These are phyloP conservation scores for Pyricularia grisea DNA, from an alignment of 2,329 filamentous ascomycete species.

Conservation along the genomic window DNA sequence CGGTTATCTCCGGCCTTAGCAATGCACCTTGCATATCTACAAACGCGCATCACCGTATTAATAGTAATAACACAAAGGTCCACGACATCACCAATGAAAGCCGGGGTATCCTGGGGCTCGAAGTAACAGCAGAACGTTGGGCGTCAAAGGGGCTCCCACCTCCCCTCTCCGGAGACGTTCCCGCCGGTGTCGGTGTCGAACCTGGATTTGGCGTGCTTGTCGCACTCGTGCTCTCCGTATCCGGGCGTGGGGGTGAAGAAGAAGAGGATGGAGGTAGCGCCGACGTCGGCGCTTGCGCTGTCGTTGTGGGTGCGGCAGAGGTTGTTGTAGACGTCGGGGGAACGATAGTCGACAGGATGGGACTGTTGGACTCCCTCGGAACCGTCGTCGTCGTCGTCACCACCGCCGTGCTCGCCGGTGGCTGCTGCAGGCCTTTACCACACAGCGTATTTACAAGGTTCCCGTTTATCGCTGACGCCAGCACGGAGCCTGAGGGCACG, in stretches of 20 bases:
- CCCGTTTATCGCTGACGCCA: slow-evolving; percentile 26
- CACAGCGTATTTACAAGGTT: slow-evolving; percentile 28
- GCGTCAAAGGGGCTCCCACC: slow-evolving; percentile 11
- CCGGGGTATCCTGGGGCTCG: not conserved
- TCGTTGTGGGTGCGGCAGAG: not conserved
- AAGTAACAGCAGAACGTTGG: not conserved
- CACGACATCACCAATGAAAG: not conserved
- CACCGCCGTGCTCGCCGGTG: slow-evolving; percentile 1
- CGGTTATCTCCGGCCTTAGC: not conserved
- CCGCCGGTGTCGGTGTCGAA: not conserved
- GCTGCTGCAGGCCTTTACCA: slow-evolving; percentile 4
- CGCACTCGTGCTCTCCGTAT: not conserved
- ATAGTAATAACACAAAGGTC: not conserved
- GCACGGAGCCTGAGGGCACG: slow-evolving; percentile 29
- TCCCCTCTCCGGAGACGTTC: slow-evolving; percentile 1
- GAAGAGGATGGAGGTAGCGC: not conserved
- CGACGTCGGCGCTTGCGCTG: not conserved
- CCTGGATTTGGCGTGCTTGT: not conserved
- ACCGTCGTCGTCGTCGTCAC: not conserved
- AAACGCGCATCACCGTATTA: not conserved
- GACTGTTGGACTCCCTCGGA: not conserved
- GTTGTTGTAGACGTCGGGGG: not conserved
- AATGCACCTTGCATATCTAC: not conserved
- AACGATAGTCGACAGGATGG: not conserved
- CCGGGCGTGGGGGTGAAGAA: not conserved